Evolutionary conservation across 345 rosid genomes (phyloP).

Genomic region (Sonneratia alba): DNA sequence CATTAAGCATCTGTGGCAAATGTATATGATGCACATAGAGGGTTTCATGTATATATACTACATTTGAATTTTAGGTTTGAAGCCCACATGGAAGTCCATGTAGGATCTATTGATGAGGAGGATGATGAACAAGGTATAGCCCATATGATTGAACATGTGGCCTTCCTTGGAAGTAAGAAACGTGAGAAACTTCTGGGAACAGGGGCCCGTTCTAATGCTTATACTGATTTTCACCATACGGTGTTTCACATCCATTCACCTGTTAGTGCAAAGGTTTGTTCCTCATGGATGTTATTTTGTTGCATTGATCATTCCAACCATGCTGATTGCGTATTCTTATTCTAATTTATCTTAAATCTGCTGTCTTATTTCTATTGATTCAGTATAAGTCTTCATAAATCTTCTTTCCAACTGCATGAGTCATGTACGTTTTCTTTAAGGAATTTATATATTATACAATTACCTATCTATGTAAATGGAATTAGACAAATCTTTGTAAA

Average conservation of each 20-base stretch:
- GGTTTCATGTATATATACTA: conserved; percentile 5
- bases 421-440: background rate
- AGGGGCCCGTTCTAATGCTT: conserved; percentile 96
- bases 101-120: conserved; percentile 94
- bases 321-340: background rate
- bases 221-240: conserved; percentile 98
- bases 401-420: background rate
- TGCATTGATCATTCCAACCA: background rate
- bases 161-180: conserved; percentile 97
- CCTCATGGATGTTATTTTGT: conserved; percentile 5
- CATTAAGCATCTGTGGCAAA: background rate
- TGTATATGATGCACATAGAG: background rate
- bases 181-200: conserved; percentile 98
- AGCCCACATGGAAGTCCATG: conserved; percentile 99
- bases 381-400: background rate
- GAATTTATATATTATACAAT: background rate
- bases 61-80: conserved; percentile 61
- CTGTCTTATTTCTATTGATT: background rate
- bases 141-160: conserved; percentile 99
- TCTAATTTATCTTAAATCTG: background rate
- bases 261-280: conserved; percentile 68
- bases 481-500: background rate
- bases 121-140: conserved; percentile 99
- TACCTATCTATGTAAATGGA: background rate
- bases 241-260: conserved; percentile 99